Evolutionary conservation across 192 early-diverging fungal species (phyloP).

Genomic region (Chytriomyces confervae): DNA sequence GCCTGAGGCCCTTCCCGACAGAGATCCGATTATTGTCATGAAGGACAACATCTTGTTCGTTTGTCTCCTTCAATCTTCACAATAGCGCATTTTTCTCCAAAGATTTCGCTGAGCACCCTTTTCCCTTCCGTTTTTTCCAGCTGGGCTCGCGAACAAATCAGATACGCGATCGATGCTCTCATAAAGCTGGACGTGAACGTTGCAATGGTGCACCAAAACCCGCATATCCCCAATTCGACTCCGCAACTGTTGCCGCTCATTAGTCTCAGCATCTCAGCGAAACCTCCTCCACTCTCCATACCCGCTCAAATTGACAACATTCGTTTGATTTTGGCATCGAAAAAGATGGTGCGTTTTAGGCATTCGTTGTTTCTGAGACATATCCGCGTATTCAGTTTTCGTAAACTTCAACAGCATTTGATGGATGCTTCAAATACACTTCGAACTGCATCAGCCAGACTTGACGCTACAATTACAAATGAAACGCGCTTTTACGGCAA

Average conservation of each 20-base stretch:
- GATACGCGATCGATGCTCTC: conserved; percentile 18
- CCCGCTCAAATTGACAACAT: conserved; percentile 14
- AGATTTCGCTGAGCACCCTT: not conserved
- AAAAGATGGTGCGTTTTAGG: conserved; percentile 28
- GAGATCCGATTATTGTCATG: conserved; percentile 1
- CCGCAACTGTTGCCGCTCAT: not conserved
- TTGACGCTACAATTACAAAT: conserved; percentile 2
- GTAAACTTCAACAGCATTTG: not conserved
- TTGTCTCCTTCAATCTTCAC: not conserved
- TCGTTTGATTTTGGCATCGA: not conserved
- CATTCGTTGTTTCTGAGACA: not conserved
- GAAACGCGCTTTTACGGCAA: conserved; percentile 23
- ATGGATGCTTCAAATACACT: not conserved
- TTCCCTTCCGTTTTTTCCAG: not conserved
- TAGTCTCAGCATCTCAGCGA: not conserved
- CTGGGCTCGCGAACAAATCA: conserved; percentile 16
- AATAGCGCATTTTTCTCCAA: not conserved
- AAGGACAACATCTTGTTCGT: conserved; percentile 21
- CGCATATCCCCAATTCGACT: not conserved
- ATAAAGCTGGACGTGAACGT: conserved; percentile 14
- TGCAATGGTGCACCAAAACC: not conserved
- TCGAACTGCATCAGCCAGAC: not conserved
- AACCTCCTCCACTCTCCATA: not conserved
- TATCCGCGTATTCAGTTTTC: not conserved
- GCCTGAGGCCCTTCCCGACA: too few species aligned